phyloP scores from a whole-genome alignment of 768 basidiomycete genomes.

The Boletus reticulatus region DNA sequence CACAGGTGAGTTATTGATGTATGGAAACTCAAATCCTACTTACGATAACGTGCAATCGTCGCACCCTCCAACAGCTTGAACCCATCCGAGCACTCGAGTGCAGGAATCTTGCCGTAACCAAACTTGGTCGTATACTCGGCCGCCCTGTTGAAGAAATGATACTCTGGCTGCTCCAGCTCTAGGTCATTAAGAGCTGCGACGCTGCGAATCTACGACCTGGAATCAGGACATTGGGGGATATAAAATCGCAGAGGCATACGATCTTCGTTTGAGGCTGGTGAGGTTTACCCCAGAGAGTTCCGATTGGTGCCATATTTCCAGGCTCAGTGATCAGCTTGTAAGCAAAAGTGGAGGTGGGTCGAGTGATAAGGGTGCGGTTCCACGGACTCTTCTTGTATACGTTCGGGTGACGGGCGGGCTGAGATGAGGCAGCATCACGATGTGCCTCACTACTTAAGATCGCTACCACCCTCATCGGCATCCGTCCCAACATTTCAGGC shows the following conservation, averaged over 20 bases:
- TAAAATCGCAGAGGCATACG: not conserved
- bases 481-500: not conserved
- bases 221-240: not conserved
- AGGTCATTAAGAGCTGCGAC: conserved; percentile 16
- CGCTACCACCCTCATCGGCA: too few species aligned
- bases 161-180: conserved; percentile 8
- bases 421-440: too few species aligned
- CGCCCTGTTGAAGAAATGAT: conserved; percentile 7
- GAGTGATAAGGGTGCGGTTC: not conserved
- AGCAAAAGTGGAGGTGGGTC: not conserved
- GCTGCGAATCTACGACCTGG: conserved; percentile 7
- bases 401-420: too few species aligned
- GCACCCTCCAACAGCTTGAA: conserved; percentile 16
- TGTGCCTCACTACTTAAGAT: too few species aligned
- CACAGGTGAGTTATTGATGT: not conserved
- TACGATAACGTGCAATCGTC: conserved; percentile 19
- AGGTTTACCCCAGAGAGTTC: conserved; percentile 13
- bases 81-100: conserved; percentile 17
- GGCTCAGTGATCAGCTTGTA: not conserved
- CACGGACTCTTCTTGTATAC: not conserved
- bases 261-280: conserved; percentile 17
- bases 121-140: conserved; percentile 13
- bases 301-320: conserved; percentile 14
- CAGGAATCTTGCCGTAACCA: conserved; percentile 16
- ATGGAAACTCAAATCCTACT: not conserved